phyloP scores from a whole-genome alignment of 2,329 filamentous ascomycete species.

The Fusarium compactum region DNA sequence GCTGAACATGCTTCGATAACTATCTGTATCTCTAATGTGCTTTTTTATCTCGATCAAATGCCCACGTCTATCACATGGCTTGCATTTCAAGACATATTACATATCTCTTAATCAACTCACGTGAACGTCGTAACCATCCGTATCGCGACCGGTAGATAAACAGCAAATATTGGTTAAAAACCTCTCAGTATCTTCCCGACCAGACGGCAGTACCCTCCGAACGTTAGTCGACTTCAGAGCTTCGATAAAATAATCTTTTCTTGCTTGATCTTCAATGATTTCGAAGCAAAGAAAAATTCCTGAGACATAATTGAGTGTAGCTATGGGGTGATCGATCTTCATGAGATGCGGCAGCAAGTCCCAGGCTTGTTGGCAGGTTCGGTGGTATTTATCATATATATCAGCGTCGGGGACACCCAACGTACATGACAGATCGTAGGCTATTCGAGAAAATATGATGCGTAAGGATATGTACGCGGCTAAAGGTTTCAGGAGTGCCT shows the following conservation, averaged over 20 bases:
- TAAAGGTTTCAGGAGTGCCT: neutral
- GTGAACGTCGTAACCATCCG: neutral
- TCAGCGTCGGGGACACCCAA: neutral
- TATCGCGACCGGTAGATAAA: neutral
- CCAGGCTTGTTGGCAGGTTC: neutral
- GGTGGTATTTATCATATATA: neutral
- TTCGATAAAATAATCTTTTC: neutral
- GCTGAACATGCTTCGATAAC: neutral
- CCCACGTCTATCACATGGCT: accelerated
- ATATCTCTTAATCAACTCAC: accelerated
- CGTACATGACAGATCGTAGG: neutral
- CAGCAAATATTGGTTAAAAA: neutral
- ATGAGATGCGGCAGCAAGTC: neutral
- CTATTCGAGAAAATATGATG: neutral
- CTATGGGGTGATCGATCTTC: neutral
- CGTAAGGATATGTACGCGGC: neutral
- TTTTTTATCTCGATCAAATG: neutral
- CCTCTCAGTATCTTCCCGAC: neutral
- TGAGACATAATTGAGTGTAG: neutral
- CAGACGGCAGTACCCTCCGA: neutral
- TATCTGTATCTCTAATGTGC: neutral
- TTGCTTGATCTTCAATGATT: neutral
- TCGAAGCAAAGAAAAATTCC: neutral
- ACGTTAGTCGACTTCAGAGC: neutral
- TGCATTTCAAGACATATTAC: neutral